Evolutionary conservation across 2,329 filamentous ascomycete genomes (phyloP).

Genomic region (Phialemoniopsis sp.): DNA sequence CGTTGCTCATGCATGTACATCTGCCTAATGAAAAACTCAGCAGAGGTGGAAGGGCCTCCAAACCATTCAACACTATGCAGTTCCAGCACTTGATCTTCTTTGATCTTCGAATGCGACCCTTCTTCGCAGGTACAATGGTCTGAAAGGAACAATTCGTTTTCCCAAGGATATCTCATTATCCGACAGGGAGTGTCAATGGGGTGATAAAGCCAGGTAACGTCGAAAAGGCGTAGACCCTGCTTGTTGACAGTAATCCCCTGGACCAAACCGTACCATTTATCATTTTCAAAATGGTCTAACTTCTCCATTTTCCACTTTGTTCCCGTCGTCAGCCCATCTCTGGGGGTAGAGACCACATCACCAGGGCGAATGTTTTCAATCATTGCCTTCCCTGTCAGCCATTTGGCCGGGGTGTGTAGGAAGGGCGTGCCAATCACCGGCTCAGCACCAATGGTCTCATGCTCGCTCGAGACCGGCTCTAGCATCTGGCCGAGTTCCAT

Average conservation of each 20-base stretch:
- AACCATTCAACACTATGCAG: conserved; percentile 58
- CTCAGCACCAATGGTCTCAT: conserved; percentile 14
- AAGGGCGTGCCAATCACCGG: conserved; percentile 7
- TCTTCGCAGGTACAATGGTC: conserved; percentile 69
- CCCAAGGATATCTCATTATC: conserved; percentile 62
- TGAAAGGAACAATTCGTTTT: conserved; percentile 72
- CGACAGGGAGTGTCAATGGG: conserved; percentile 68
- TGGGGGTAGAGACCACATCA: conserved; percentile 43
- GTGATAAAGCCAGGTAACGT: conserved; percentile 71
- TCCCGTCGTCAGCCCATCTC: conserved; percentile 37
- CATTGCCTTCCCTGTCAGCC: conserved; percentile 7
- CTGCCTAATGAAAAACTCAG: conserved; percentile 66
- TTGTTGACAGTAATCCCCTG: conserved; percentile 43
- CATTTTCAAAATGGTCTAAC: conserved; percentile 33
- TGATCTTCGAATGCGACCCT: conserved; percentile 31
- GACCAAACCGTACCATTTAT: conserved; percentile 69
- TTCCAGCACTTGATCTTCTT: conserved; percentile 50
- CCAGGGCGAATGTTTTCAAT: conserved; percentile 33
- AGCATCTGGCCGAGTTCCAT: conserved; percentile 56
- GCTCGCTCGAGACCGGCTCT: conserved; percentile 19
- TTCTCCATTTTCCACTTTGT: conserved; percentile 53
- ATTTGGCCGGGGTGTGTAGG: neutral
- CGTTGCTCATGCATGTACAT: conserved; percentile 59
- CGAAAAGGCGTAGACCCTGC: conserved; percentile 39
- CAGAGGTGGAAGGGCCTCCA: conserved; percentile 34